These are phyloP conservation scores for Suillus placidus DNA, from an alignment of 768 basidiomycete genomes.

Conservation along the genomic window DNA sequence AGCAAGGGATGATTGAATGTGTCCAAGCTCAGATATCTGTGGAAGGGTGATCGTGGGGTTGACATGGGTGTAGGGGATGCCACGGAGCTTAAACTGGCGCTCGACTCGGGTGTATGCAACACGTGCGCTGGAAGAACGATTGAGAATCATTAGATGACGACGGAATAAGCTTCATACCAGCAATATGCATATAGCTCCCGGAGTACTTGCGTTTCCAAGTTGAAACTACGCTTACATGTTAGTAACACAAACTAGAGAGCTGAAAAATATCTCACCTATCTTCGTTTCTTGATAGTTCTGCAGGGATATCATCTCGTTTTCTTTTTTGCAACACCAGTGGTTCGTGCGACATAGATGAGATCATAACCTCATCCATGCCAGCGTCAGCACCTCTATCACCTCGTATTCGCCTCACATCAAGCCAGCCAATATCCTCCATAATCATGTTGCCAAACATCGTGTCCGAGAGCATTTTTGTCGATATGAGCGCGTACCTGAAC, in stretches of 20 bases:
- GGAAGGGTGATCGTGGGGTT: conserved; percentile 52
- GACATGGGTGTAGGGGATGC: conserved; percentile 78
- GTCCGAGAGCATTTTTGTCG: conserved; percentile 55
- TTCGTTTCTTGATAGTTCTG: conserved; percentile 24
- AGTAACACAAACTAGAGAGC: conserved; percentile 7
- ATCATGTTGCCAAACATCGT: conserved; percentile 61
- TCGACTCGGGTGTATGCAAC: conserved; percentile 91
- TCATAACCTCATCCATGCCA: conserved; percentile 15
- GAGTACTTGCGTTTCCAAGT: conserved; percentile 71
- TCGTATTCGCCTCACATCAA: conserved; percentile 71
- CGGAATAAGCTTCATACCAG: conserved; percentile 54
- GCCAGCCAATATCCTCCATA: conserved; percentile 80
- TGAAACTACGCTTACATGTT: conserved; percentile 44
- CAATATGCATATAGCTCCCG: conserved; percentile 86
- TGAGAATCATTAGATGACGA: neutral
- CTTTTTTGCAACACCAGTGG: conserved; percentile 31
- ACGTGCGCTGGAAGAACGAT: conserved; percentile 60
- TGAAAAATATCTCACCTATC: conserved; percentile 26
- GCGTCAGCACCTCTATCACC: conserved; percentile 38
- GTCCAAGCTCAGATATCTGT: conserved; percentile 48
- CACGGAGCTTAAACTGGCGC: conserved; percentile 79
- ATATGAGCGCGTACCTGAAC: conserved; percentile 82
- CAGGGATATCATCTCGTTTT: conserved; percentile 25
- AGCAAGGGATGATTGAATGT: conserved; percentile 72
- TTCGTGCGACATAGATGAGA: conserved; percentile 22